A percentile compares a stretch with the other conserved stretches of the same genome.
Conservation (phyloP, 2,329 filamentous ascomycete species). For the Arachnomyces sp. region DNA sequence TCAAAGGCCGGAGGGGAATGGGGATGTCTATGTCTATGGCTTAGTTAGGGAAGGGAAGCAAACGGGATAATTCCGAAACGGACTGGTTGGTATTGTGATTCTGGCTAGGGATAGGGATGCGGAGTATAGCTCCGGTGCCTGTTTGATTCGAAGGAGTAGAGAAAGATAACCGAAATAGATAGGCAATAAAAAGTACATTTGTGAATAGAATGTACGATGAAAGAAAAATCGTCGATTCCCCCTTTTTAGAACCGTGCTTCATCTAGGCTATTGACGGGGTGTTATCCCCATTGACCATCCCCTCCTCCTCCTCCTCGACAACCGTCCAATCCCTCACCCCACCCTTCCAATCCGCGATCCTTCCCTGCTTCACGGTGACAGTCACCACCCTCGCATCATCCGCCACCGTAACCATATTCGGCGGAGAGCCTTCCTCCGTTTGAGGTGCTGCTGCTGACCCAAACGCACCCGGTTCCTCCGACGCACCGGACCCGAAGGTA, state of each 20-base stretch:
- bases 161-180: too few relatives aligned
- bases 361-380: slow-evolving; percentile 73
- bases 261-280: too few relatives aligned
- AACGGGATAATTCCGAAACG: too few relatives aligned
- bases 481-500: slow-evolving; percentile 58
- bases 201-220: too few relatives aligned
- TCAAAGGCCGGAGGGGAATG: too few relatives aligned
- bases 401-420: slow-evolving; percentile 52
- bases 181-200: too few relatives aligned
- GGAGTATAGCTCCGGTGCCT: too few relatives aligned
- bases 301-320: slow-evolving; percentile 25
- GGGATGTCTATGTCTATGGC: too few relatives aligned
- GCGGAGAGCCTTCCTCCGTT: slow-evolving; percentile 48
- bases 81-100: too few relatives aligned
- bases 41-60: too few relatives aligned
- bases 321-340: slow-evolving; percentile 69
- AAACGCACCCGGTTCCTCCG: slow-evolving; percentile 42
- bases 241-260: not conserved
- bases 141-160: too few relatives aligned
- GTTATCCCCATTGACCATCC: slow-evolving; percentile 26
- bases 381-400: slow-evolving; percentile 82
- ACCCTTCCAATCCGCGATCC: slow-evolving; percentile 95
- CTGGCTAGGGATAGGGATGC: too few relatives aligned
- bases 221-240: not conserved
- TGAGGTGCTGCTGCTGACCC: slow-evolving; percentile 28